Evolutionary conservation across 768 basidiomycete genomes (phyloP).

Genomic region (Russula lepida): DNA sequence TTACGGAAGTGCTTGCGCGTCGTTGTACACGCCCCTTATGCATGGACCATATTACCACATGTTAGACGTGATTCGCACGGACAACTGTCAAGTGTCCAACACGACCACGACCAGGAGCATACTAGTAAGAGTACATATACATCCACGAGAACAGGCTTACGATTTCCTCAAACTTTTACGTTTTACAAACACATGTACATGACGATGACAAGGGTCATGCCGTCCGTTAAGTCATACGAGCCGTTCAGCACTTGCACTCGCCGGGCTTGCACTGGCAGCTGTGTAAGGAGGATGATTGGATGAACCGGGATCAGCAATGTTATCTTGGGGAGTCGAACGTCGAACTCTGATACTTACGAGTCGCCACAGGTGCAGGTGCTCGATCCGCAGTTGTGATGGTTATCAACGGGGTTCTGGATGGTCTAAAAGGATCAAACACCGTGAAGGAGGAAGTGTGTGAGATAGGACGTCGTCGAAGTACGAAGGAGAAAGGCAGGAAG

Average conservation of each 20-base stretch:
- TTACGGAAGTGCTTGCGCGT: too few relatives aligned
- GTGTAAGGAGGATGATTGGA: too few relatives aligned
- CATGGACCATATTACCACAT: too few relatives aligned
- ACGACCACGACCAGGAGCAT: not conserved
- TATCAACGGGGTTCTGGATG: not conserved
- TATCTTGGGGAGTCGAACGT: too few relatives aligned
- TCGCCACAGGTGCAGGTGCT: not conserved
- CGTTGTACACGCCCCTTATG: too few relatives aligned
- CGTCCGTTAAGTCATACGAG: not conserved
- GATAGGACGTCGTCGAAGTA: not conserved
- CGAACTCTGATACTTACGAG: not conserved
- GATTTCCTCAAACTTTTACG: not conserved
- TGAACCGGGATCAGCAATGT: not conserved
- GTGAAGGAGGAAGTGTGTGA: not conserved
- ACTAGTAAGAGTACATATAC: not conserved
- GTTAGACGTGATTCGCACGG: too few relatives aligned
- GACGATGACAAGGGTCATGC: not conserved
- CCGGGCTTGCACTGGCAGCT: not conserved
- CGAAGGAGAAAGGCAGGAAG: not conserved
- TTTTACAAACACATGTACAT: not conserved
- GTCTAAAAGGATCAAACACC: not conserved
- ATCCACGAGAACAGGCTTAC: not conserved
- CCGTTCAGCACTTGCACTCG: slow-evolving; percentile 3
- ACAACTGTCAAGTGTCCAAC: too few relatives aligned
- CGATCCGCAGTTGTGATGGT: not conserved